A percentile compares a stretch with the other conserved stretches of the same genome.
Evolutionary conservation across 78 protist species (phyloP).

Genomic region (Dictyostelium firmibasis): DNA sequence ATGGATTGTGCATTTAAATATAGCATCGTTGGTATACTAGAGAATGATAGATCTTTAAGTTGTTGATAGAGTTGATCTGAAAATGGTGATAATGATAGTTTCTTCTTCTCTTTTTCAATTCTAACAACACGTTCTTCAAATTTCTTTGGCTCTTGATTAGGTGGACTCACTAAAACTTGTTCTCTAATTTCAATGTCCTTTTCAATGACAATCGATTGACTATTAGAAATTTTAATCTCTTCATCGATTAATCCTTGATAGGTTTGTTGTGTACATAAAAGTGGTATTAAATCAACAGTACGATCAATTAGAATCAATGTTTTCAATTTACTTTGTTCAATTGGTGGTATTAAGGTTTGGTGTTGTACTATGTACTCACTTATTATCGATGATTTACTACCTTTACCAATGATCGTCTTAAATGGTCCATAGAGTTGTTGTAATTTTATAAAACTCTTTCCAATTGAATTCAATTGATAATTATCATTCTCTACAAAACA

Average conservation of each 20-base stretch:
- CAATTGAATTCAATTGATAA: not conserved
- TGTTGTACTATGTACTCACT: not conserved
- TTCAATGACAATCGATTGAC: not conserved
- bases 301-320: constrained; percentile 11
- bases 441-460: not conserved
- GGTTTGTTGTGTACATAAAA: constrained; percentile 22
- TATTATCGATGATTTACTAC: not conserved
- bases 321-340: not conserved
- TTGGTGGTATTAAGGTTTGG: not conserved
- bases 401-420: constrained; percentile 11
- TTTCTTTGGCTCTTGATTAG: not conserved
- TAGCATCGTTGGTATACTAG: not conserved
- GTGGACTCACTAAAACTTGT: not conserved
- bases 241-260: constrained; percentile 31
- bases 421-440: constrained; percentile 35
- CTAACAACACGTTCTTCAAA: not conserved
- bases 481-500: constrained; percentile 36
- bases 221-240: not conserved
- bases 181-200: not conserved
- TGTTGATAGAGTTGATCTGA: constrained; percentile 1
- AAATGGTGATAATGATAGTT: not conserved
- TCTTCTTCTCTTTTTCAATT: not conserved
- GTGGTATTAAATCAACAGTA: not conserved
- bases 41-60: not conserved
- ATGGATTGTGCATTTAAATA: not conserved